phyloP scores from a whole-genome alignment of 768 basidiomycete species.

The Boletus insuetus region DNA sequence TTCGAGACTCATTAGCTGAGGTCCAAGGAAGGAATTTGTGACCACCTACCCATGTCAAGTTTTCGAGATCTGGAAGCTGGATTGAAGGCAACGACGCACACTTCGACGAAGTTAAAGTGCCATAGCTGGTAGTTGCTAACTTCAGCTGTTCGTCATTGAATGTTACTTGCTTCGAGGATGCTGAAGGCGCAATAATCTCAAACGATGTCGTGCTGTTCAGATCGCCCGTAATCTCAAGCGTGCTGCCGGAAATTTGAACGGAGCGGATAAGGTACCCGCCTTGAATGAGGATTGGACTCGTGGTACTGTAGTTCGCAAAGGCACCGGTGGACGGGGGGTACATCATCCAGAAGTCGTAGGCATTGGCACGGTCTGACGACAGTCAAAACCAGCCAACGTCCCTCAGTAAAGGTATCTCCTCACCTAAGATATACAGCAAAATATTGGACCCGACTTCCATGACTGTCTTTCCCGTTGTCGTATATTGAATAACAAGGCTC shows the following conservation, averaged over 20 bases:
- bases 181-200: slow-evolving; percentile 46
- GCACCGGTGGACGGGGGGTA: slow-evolving; percentile 37
- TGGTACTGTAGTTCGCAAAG: slow-evolving; percentile 35
- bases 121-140: slow-evolving; percentile 39
- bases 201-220: slow-evolving; percentile 42
- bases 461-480: slow-evolving; percentile 45
- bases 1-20: slow-evolving; percentile 7
- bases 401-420: slow-evolving; percentile 1
- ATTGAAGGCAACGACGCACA: slow-evolving; percentile 10
- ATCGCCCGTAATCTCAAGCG: slow-evolving; percentile 44
- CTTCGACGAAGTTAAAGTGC: slow-evolving; percentile 34
- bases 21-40: neutral
- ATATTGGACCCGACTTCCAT: slow-evolving; percentile 40
- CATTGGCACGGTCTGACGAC: slow-evolving; percentile 43
- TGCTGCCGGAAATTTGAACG: slow-evolving; percentile 33
- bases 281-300: slow-evolving; percentile 45
- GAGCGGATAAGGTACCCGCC: slow-evolving; percentile 49
- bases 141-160: slow-evolving; percentile 41
- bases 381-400: neutral
- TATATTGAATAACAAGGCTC: slow-evolving; percentile 43
- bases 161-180: slow-evolving; percentile 37
- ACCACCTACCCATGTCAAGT: slow-evolving; percentile 16
- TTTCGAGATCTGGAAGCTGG: slow-evolving; percentile 19
- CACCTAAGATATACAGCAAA: slow-evolving; percentile 46
- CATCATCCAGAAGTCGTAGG: slow-evolving; percentile 52